Conservation (phyloP, 2,329 filamentous ascomycete genomes). For the Verticillium zaregamsianum region DNA sequence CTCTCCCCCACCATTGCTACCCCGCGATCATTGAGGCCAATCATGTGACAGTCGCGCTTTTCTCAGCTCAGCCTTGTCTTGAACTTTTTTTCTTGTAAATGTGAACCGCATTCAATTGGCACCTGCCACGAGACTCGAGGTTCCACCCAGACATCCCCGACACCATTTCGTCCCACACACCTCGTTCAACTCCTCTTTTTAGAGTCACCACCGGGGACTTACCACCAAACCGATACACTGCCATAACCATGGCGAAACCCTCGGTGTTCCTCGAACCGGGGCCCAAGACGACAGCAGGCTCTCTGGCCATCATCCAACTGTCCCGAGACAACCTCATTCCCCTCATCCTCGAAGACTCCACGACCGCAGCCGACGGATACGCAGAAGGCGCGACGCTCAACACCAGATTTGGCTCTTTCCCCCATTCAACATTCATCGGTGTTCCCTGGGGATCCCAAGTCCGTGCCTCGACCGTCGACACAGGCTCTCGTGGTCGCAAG, state of each 20-base stretch:
- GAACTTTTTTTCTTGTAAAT: constrained; percentile 1
- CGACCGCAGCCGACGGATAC: constrained; percentile 61
- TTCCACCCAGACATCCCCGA: neutral
- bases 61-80: neutral
- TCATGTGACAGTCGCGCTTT: neutral
- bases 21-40: neutral
- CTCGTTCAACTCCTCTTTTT: neutral
- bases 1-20: constrained; percentile 1
- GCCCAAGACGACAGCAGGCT: constrained; percentile 54
- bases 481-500: constrained; percentile 78
- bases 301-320: constrained; percentile 80
- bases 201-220: no score
- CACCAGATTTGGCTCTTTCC: constrained; percentile 89
- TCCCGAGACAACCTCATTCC: constrained; percentile 83
- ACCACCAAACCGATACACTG: neutral
- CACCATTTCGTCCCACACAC: neutral
- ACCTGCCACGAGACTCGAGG: neutral
- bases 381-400: constrained; percentile 77
- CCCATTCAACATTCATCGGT: constrained; percentile 71
- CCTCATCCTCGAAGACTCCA: constrained; percentile 60
- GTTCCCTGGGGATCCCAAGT: constrained; percentile 91
- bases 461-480: constrained; percentile 83
- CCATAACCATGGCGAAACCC: constrained; percentile 27
- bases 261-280: constrained; percentile 81
- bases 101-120: neutral